Evolutionary conservation across 2,329 filamentous ascomycete genomes (phyloP).

Genomic region (Colletotrichum lentis): DNA sequence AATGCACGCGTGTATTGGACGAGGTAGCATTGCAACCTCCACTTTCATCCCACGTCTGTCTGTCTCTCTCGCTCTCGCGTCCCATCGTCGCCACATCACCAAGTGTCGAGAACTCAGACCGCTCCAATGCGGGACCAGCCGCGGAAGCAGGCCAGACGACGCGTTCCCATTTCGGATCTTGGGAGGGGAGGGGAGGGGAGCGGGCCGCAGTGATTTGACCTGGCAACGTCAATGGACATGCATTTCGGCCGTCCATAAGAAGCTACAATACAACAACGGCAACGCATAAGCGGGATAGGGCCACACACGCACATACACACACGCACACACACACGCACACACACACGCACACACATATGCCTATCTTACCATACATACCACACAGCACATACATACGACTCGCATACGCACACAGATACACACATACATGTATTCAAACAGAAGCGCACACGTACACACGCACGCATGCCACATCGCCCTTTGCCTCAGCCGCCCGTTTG

Average conservation of each 20-base stretch:
- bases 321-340: not conserved
- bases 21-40: conserved; percentile 30
- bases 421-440: not conserved
- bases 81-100: not conserved
- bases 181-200: not conserved
- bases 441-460: not conserved
- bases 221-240: conserved; percentile 24
- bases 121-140: conserved; percentile 1
- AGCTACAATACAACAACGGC: conserved; percentile 10
- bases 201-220: not conserved
- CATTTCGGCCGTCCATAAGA: not conserved
- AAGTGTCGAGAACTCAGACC: conserved; percentile 6
- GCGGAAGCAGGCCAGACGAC: conserved; percentile 10
- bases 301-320: conserved; percentile 22
- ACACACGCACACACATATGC: not conserved
- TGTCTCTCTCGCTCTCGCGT: too few relatives aligned
- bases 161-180: not conserved
- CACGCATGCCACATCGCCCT: not conserved
- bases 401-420: conserved; percentile 6
- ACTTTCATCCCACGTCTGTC: conserved; percentile 1
- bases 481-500: conserved; percentile 29
- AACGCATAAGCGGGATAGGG: conserved; percentile 24
- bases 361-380: conserved; percentile 8
- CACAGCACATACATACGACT: not conserved
- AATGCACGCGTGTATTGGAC: conserved; percentile 24